Conservation (phyloP, 208 protist genomes). For the Porcisia hertigi region DNA sequence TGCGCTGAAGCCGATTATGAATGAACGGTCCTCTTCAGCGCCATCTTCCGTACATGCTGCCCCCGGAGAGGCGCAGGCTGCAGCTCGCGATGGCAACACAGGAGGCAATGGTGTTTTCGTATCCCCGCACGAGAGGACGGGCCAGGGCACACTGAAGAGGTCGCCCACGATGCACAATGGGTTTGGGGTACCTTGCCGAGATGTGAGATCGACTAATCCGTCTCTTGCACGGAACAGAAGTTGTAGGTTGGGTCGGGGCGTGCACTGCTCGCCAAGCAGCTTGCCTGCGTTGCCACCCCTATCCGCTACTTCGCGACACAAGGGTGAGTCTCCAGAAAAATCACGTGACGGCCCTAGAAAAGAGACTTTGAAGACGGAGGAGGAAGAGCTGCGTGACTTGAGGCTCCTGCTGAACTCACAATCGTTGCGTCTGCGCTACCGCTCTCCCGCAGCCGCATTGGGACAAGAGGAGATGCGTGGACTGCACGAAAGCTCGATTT, state of each 20-base stretch:
- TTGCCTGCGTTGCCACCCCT: neutral
- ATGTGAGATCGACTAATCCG: neutral
- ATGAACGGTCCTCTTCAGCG: neutral
- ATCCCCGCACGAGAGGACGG: neutral
- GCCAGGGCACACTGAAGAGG: neutral
- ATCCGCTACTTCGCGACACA: neutral
- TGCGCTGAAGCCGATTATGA: neutral
- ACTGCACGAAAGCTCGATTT: neutral
- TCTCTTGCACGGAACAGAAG: neutral
- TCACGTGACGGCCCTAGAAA: neutral
- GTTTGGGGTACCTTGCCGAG: no score
- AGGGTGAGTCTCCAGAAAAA: neutral
- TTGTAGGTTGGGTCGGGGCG: no score
- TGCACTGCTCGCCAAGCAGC: neutral
- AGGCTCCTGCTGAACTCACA: conserved; percentile 60
- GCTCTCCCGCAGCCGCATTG: conserved; percentile 1
- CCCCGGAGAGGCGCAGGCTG: neutral
- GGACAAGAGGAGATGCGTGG: conserved; percentile 10
- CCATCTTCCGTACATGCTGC: neutral
- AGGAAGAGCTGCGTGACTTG: conserved; percentile 53
- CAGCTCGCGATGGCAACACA: neutral
- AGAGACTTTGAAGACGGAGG: conserved; percentile 8
- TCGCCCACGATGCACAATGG: neutral
- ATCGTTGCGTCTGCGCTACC: conserved; percentile 40
- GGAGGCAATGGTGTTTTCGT: neutral